These are phyloP conservation scores for Trichosporon sp. DNA, from an alignment of 1,284 basidiomycete species.

Conservation along the genomic window DNA sequence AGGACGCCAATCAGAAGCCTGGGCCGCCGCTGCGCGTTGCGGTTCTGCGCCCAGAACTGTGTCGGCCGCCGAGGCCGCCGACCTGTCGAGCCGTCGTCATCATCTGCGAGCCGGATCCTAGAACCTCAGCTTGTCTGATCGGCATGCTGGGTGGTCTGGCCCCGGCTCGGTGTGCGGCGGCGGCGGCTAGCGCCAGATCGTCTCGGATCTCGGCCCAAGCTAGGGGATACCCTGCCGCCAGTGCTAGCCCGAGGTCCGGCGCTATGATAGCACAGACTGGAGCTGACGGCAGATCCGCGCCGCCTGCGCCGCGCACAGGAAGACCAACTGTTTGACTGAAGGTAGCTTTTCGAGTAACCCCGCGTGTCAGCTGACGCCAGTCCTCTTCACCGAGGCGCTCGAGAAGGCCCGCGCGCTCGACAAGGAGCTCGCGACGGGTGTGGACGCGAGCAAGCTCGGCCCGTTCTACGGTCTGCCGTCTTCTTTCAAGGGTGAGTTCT, in stretches of 20 bases:
- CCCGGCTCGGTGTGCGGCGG: no score
- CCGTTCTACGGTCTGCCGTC: constrained; percentile 78
- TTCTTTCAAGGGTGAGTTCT: constrained; percentile 64
- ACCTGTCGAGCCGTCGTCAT: no score
- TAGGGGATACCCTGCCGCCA: no score
- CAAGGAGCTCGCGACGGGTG: constrained; percentile 55
- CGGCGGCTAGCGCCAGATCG: no score
- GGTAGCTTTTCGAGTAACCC: constrained; percentile 25
- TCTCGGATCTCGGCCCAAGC: no score
- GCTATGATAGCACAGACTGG: no score
- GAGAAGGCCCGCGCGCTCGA: constrained; percentile 28
- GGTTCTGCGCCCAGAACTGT: not conserved
- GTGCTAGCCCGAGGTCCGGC: no score
- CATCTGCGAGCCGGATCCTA: no score
- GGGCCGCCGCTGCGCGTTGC: not conserved
- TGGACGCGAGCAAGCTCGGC: constrained; percentile 54
- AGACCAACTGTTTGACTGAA: constrained; percentile 44
- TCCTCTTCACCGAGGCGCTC: constrained; percentile 34
- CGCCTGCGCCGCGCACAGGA: constrained; percentile 36
- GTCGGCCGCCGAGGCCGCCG: not conserved
- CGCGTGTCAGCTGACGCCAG: constrained; percentile 12
- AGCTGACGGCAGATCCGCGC: constrained; percentile 32
- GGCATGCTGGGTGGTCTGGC: no score
- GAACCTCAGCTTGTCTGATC: no score
- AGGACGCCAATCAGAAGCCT: not conserved